phyloP scores from a whole-genome alignment of 768 basidiomycete species.

The Suillus subalutaceus region DNA sequence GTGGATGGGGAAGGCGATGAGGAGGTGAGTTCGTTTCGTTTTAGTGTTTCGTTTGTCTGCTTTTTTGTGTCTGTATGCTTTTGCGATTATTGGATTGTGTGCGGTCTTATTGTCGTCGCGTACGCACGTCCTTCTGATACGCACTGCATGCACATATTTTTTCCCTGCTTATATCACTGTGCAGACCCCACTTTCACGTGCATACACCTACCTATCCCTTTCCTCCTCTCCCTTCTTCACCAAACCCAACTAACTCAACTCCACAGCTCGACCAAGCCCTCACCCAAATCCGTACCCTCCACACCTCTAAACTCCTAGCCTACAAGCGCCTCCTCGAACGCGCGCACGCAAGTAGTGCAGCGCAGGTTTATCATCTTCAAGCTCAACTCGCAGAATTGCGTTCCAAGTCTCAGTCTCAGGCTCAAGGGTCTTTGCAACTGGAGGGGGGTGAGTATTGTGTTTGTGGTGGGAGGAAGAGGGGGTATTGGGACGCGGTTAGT shows the following conservation, averaged over 20 bases:
- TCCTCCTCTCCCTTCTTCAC: background rate
- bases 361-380: constrained; percentile 84
- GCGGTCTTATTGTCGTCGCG: constrained; percentile 1
- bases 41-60: constrained; percentile 9
- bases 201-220: background rate
- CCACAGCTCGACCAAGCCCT: constrained; percentile 49
- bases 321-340: constrained; percentile 83
- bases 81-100: background rate
- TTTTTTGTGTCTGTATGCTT: background rate
- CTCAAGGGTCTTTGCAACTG: constrained; percentile 23
- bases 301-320: constrained; percentile 61
- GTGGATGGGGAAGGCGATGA: constrained; percentile 70
- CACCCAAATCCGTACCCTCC: constrained; percentile 42
- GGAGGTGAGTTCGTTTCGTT: constrained; percentile 47
- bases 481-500: constrained; percentile 75
- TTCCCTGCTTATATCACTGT: background rate
- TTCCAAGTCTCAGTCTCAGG: constrained; percentile 38
- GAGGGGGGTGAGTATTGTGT: constrained; percentile 38
- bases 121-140: constrained; percentile 8
- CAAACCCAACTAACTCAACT: background rate
- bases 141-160: background rate
- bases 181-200: background rate
- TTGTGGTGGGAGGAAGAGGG: constrained; percentile 64
- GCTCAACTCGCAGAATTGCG: constrained; percentile 76
- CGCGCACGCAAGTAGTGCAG: constrained; percentile 75